Percentiles rank a stretch among this genome's conserved stretches.
Conservation (phyloP, 2,329 filamentous ascomycete species). For the Fusarium agapanthi region DNA sequence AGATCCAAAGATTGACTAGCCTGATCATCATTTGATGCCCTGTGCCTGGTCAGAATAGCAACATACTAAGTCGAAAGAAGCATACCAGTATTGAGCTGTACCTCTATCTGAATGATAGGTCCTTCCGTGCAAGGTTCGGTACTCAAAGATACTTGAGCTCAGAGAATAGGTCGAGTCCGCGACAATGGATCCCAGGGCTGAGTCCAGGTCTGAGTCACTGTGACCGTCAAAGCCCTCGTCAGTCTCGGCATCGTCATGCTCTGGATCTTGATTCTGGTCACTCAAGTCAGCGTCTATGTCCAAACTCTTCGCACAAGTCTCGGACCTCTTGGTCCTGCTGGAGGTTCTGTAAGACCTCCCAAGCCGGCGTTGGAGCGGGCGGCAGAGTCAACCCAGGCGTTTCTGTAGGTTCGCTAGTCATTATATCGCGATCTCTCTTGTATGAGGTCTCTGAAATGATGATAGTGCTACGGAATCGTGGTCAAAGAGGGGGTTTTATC, state of each 20-base stretch:
- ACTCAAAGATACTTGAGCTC: constrained; percentile 4
- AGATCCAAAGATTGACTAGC: constrained; percentile 8
- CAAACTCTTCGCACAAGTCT: accelerated
- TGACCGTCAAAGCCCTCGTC: neutral
- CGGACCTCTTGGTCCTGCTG: neutral
- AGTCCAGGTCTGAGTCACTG: neutral
- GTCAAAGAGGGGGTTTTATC: neutral
- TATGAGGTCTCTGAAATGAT: accelerated
- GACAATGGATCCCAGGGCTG: constrained; percentile 1
- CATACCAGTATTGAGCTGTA: constrained; percentile 1
- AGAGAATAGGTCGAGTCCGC: constrained; percentile 9
- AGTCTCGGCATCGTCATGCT: neutral
- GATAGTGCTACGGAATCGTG: accelerated
- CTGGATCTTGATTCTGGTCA: neutral
- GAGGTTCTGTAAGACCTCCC: constrained; percentile 7
- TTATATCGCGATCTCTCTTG: neutral
- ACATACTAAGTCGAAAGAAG: accelerated
- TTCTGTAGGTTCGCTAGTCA: neutral
- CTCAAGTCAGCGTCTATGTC: neutral
- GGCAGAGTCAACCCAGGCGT: neutral
- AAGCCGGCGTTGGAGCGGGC: constrained; percentile 3
- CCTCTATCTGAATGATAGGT: constrained; percentile 14
- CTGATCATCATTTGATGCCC: constrained; percentile 8
- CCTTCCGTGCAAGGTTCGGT: constrained; percentile 1
- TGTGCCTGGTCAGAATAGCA: accelerated